These are phyloP conservation scores for Saccharomyces kudriavzevii DNA, from an alignment of 805 yeast genomes.

Conservation along the genomic window DNA sequence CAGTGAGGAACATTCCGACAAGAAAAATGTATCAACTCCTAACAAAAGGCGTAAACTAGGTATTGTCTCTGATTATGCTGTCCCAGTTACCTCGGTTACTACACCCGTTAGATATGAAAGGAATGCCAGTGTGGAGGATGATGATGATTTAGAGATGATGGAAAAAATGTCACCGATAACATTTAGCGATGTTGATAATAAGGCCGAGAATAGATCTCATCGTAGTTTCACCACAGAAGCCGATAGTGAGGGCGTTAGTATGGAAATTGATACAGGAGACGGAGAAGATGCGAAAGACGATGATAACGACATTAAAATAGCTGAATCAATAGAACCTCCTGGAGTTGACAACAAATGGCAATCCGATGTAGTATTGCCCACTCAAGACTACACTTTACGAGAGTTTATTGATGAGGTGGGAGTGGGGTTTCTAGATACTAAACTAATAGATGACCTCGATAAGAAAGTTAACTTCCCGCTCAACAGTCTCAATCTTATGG, in stretches of 20 bases:
- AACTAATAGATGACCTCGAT: conserved; percentile 6
- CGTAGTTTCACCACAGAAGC: not conserved
- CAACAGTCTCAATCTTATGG: not conserved
- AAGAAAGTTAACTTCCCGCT: conserved; percentile 7
- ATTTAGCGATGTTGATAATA: conserved; percentile 5
- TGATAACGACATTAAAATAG: not conserved
- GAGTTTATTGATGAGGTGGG: conserved; percentile 16
- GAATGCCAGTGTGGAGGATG: conserved; percentile 8
- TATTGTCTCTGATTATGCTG: not conserved
- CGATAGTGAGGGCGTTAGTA: not conserved
- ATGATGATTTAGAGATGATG: conserved; percentile 16
- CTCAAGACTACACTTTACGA: conserved; percentile 9
- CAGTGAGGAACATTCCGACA: not conserved
- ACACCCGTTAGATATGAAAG: conserved; percentile 2
- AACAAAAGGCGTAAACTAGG: not conserved
- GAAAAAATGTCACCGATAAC: conserved; percentile 26
- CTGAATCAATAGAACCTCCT: not conserved
- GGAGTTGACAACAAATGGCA: not conserved
- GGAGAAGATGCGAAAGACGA: not conserved
- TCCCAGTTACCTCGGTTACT: not conserved
- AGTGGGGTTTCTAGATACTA: conserved; percentile 13
- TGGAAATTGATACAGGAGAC: not conserved
- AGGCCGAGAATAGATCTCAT: not conserved
- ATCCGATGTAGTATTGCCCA: not conserved
- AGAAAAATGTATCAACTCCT: not conserved